phyloP scores from a whole-genome alignment of 2,329 filamentous ascomycete genomes.

The Thelonectria blattea region DNA sequence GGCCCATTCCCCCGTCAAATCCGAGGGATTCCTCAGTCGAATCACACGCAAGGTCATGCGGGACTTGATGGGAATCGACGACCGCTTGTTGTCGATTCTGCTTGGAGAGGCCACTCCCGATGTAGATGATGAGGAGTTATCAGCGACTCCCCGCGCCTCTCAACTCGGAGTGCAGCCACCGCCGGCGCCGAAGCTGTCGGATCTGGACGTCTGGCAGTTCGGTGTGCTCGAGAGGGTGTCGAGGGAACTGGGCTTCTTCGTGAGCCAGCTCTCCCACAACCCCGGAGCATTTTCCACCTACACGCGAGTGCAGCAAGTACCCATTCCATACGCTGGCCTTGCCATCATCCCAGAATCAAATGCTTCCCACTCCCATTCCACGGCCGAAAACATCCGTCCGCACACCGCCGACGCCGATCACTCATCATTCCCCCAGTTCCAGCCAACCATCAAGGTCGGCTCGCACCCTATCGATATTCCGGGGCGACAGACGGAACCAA shows the following conservation, averaged over 20 bases:
- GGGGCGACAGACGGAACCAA: slow-evolving; percentile 35
- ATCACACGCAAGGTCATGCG: slow-evolving; percentile 86
- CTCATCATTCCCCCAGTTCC: slow-evolving; percentile 48
- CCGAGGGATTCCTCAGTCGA: slow-evolving; percentile 77
- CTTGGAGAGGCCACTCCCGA: slow-evolving; percentile 79
- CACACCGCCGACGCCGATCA: slow-evolving; percentile 29
- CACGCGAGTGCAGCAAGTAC: slow-evolving; percentile 65
- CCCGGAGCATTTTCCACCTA: slow-evolving; percentile 91
- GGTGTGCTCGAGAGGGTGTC: slow-evolving; percentile 84
- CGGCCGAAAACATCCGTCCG: slow-evolving; percentile 36
- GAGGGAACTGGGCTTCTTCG: slow-evolving; percentile 81
- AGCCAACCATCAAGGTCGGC: slow-evolving; percentile 52
- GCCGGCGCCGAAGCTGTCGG: slow-evolving; percentile 35
- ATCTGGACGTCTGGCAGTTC: slow-evolving; percentile 69
- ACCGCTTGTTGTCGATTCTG: slow-evolving; percentile 81
- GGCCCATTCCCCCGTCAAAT: slow-evolving; percentile 53
- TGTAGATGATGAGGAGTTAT: slow-evolving; percentile 53
- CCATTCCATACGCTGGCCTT: slow-evolving; percentile 80
- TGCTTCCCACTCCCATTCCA: slow-evolving; percentile 41
- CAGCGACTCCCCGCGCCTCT: slow-evolving; percentile 55
- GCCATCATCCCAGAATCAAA: slow-evolving; percentile 65
- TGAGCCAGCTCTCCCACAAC: slow-evolving; percentile 79
- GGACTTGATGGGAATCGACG: slow-evolving; percentile 90
- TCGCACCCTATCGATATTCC: slow-evolving; percentile 47
- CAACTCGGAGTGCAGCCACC: slow-evolving; percentile 38